Conservation (phyloP, 805 yeast species). For the Brettanomyces bruxellensis region DNA sequence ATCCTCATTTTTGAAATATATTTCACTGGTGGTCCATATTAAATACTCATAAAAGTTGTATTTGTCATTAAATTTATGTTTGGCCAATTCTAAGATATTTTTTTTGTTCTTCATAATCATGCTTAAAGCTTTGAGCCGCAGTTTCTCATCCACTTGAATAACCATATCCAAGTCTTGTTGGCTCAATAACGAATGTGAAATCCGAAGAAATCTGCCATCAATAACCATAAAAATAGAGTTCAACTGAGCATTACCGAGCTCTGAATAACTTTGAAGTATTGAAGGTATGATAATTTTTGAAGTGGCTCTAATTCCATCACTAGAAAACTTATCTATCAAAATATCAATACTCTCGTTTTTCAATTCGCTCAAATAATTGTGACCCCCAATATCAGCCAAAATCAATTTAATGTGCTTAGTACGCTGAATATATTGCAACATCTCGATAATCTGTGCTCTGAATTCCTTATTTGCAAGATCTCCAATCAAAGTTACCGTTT, state of each 20-base stretch:
- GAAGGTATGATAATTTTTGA: no score
- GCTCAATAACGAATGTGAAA: not conserved
- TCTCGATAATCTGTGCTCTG: constrained; percentile 34
- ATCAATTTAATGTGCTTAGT: constrained; percentile 11
- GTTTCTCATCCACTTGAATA: constrained; percentile 36
- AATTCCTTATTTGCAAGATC: constrained; percentile 34
- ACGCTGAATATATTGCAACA: constrained; percentile 17
- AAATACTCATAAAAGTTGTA: constrained; percentile 17
- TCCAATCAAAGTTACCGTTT: constrained; percentile 48
- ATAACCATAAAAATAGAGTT: no score
- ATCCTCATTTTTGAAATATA: constrained; percentile 24
- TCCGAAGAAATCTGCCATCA: no score
- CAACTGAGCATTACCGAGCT: no score
- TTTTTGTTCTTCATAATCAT: constrained; percentile 2
- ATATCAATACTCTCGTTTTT: not conserved
- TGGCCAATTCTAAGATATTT: not conserved
- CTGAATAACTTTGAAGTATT: no score
- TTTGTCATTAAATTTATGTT: constrained; percentile 4
- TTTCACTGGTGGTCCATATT: constrained; percentile 13
- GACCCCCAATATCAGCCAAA: constrained; percentile 9
- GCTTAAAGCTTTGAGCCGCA: constrained; percentile 27
- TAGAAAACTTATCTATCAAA: no score
- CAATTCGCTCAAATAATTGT: not conserved
- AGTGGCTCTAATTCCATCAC: no score
- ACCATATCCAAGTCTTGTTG: constrained; percentile 26